Evolutionary conservation across 495 filamentous ascomycete genomes (phyloP), one percentile per base, ranked within the genome.

Genomic region (Penicillium tannophilum): DNA sequence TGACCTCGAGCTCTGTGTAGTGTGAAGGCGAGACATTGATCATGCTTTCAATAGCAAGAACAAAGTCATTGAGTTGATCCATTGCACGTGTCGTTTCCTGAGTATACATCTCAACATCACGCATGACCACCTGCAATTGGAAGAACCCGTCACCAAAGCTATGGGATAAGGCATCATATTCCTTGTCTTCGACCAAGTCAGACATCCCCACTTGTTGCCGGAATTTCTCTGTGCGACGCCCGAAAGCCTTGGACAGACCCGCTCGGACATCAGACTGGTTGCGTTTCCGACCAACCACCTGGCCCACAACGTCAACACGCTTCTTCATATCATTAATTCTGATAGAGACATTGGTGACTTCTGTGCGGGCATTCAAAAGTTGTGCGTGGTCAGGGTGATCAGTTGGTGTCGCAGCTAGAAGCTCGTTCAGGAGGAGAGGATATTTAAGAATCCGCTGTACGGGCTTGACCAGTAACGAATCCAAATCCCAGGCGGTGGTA

Each of bases 311-410:
- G 61, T 97, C 90, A 24, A 90, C 90, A 12, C 93, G 89, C 70
- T 90, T 92, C 73, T 97, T 97, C 61, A 91, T 82, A 58, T 93
- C 90, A 75, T 98, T 95, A 66, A 98, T 97, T 24, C 92, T 87
- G 31, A 88, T 81, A 39, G 90, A 87, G 44, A 93, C 84, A 12
- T 82, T 83, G 20, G 86, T 87, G 52, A 94, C 80, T 49, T 84
- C 81, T 33, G 82, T 76, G 12, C 82, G 73, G 5, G 91, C 90
- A 36, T 74, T 73, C 47, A 85, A 73, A 35, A 98, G 80, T 39
- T 85, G 74, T 10, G 79, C 76, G 48, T 84, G 84, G 70, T 99
- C 94, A 0, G 93, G 91, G 65, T 99, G 94, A 52, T 90, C 86
- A 10, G 73, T 72, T 0, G 90, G 87, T 0, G 95, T 98, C 43